Conservation (phyloP, 495 filamentous ascomycete genomes). For the Tuber aestivum region DNA sequence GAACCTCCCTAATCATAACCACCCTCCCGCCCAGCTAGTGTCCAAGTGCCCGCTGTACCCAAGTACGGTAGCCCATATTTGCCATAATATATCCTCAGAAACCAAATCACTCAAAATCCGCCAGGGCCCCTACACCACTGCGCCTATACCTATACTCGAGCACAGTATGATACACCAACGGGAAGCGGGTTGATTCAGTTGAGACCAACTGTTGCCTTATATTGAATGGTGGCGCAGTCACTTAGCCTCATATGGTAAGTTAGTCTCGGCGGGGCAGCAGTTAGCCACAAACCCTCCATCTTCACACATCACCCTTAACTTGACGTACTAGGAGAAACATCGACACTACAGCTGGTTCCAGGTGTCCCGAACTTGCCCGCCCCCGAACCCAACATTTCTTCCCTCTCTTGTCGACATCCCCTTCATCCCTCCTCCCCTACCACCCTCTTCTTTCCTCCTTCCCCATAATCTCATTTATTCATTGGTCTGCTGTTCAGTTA, state of each 20-base stretch:
- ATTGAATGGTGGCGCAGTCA: background rate
- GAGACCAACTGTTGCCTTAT: background rate
- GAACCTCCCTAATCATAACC: too few species aligned
- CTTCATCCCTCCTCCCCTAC: background rate
- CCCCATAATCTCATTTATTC: conserved; percentile 5
- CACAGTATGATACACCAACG: background rate
- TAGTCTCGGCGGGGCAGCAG: background rate
- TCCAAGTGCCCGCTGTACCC: background rate
- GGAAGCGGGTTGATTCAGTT: background rate
- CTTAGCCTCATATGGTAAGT: background rate
- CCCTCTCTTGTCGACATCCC: background rate
- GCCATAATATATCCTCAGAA: background rate
- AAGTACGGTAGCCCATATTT: background rate
- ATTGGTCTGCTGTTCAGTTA: conserved; percentile 4
- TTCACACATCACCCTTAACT: conserved; percentile 36
- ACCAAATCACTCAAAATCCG: background rate
- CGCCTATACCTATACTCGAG: background rate
- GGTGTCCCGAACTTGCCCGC: conserved; percentile 16
- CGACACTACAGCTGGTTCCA: conserved; percentile 3
- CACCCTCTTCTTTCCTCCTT: background rate
- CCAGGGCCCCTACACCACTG: background rate
- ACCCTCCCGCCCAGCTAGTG: too few species aligned
- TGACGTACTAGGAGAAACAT: conserved; percentile 6
- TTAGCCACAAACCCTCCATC: conserved; percentile 25
- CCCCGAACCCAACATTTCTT: conserved; percentile 6